A percentile compares a stretch with the other conserved stretches of the same genome.
These are phyloP conservation scores for Penicillium fuscoglaucum DNA, from an alignment of 2,329 filamentous ascomycete species.

Conservation along the genomic window DNA sequence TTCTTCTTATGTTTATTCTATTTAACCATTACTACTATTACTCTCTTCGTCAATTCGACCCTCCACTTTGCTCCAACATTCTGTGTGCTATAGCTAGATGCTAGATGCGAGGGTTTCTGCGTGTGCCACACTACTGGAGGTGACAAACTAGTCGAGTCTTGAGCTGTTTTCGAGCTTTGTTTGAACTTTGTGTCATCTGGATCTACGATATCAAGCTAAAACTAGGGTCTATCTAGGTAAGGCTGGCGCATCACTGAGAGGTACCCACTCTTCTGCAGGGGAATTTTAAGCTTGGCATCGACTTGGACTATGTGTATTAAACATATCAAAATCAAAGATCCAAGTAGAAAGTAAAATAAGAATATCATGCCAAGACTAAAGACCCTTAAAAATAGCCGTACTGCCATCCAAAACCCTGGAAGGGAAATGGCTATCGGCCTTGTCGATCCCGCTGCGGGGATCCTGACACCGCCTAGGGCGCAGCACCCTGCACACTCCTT, in stretches of 20 bases:
- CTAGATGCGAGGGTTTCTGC: background rate
- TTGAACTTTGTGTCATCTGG: background rate
- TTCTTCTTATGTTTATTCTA: constrained; percentile 22
- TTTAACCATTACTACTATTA: constrained; percentile 15
- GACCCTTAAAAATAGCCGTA: constrained; percentile 1
- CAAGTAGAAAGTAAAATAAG: background rate
- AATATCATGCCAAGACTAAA: constrained; percentile 6
- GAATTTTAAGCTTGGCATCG: background rate
- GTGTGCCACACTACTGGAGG: too few relatives aligned
- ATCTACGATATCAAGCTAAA: background rate
- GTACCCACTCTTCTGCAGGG: constrained; percentile 5
- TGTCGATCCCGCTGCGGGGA: constrained; percentile 25
- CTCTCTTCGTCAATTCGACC: constrained; percentile 10
- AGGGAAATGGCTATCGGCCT: constrained; percentile 6
- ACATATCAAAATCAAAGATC: background rate
- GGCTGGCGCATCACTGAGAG: background rate
- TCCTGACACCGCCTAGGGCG: constrained; percentile 20
- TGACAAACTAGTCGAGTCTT: background rate
- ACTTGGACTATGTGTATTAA: background rate
- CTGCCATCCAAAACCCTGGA: background rate
- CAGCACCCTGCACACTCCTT: background rate
- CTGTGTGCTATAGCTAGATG: background rate
- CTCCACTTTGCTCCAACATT: constrained; percentile 10
- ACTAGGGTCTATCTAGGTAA: background rate
- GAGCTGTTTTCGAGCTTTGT: background rate